A percentile compares a stretch with the other conserved stretches of the same genome.
Conservation (phyloP, 2,329 filamentous ascomycete genomes). For the Sarocladium oryzae region DNA sequence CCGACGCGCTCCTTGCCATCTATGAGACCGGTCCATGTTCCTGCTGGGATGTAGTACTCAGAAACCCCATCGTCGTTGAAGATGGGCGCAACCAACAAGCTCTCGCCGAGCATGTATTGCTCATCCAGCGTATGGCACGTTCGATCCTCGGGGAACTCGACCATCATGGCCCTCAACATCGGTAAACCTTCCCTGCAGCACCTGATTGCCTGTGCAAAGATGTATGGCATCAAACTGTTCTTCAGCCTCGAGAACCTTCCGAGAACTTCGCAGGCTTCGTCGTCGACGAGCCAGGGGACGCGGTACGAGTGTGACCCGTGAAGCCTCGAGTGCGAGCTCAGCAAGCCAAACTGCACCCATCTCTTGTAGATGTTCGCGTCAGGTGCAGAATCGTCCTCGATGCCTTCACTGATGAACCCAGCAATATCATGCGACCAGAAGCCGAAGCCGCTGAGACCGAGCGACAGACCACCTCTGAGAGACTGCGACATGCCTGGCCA, state of each 20-base stretch:
- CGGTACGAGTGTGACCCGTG: slow-evolving; percentile 66
- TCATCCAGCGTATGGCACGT: slow-evolving; percentile 62
- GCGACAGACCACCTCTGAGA: slow-evolving; percentile 56
- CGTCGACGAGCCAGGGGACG: slow-evolving; percentile 68
- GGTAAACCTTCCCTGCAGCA: slow-evolving; percentile 47
- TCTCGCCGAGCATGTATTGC: slow-evolving; percentile 67
- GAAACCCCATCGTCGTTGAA: slow-evolving; percentile 57
- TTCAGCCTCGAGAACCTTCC: slow-evolving; percentile 43
- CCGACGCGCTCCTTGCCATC: slow-evolving; percentile 5
- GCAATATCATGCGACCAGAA: slow-evolving; percentile 69
- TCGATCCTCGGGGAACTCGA: slow-evolving; percentile 67
- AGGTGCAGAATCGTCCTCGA: slow-evolving; percentile 32
- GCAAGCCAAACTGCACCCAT: slow-evolving; percentile 69
- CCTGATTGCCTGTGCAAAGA: slow-evolving; percentile 36
- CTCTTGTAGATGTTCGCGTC: slow-evolving; percentile 67
- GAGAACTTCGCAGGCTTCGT: slow-evolving; percentile 44
- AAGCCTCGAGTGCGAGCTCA: slow-evolving; percentile 64
- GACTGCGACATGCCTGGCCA: slow-evolving; percentile 68
- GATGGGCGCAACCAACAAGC: slow-evolving; percentile 57
- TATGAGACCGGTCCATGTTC: slow-evolving; percentile 33
- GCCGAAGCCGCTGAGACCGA: slow-evolving; percentile 58
- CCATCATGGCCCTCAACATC: slow-evolving; percentile 57
- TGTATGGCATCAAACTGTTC: slow-evolving; percentile 45
- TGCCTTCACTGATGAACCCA: slow-evolving; percentile 55
- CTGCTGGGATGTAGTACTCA: slow-evolving; percentile 56